Conservation (phyloP, 169 alveolate species). For the Cryptosporidium ryanae region DNA sequence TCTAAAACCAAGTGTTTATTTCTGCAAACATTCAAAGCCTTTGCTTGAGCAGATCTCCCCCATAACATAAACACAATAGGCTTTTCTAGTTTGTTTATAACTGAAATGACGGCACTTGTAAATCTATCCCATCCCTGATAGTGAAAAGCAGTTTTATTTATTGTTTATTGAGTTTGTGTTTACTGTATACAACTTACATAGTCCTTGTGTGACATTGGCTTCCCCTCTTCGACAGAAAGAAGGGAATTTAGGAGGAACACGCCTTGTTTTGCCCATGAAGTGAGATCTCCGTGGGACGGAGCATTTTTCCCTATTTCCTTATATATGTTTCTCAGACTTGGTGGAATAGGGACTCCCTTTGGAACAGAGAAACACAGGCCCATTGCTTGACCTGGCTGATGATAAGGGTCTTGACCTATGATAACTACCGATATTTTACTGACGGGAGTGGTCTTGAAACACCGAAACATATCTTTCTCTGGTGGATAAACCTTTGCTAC, state of each 20-base stretch:
- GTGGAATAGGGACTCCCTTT: conserved; percentile 93
- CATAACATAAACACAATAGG: conserved; percentile 90
- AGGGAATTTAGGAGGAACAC: conserved; percentile 95
- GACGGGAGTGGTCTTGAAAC: conserved; percentile 87
- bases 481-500: conserved; percentile 87
- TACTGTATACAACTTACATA: conserved; percentile 73
- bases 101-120: conserved; percentile 88
- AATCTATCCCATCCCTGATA: conserved; percentile 92
- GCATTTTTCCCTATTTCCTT: conserved; percentile 89
- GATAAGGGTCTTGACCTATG: conserved; percentile 99
- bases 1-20: conserved; percentile 90
- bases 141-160: conserved; percentile 68
- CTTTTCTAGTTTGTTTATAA: conserved; percentile 84
- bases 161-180: background rate
- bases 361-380: conserved; percentile 96
- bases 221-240: conserved; percentile 93
- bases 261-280: conserved; percentile 98
- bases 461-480: conserved; percentile 85
- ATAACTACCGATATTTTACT: conserved; percentile 89
- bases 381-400: conserved; percentile 96
- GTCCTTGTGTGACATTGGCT: conserved; percentile 91
- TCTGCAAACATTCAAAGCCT: conserved; percentile 86
- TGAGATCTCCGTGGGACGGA: conserved; percentile 96
- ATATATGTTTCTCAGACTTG: conserved; percentile 96
- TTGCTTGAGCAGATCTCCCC: conserved; percentile 91